Evolutionary conservation across 1,284 basidiomycete genomes (phyloP).

Genomic region (Pulchroboletus neoregius): DNA sequence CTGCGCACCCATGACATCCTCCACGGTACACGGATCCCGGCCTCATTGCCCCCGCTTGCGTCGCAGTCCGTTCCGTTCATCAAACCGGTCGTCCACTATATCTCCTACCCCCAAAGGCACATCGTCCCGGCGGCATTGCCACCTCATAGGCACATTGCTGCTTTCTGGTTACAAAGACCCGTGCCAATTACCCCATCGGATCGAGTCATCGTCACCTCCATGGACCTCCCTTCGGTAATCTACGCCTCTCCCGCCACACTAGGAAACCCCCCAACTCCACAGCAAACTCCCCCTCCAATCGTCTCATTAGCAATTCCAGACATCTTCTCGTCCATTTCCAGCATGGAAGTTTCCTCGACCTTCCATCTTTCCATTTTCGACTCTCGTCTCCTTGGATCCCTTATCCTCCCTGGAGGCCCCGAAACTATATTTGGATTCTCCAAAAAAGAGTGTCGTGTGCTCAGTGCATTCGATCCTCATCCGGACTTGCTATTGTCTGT

Average conservation of each 20-base stretch:
- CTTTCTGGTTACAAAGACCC: too few species aligned
- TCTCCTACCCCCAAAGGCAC: too few species aligned
- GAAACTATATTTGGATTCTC: slow-evolving; percentile 5
- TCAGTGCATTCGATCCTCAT: background rate
- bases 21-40: background rate
- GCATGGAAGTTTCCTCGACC: slow-evolving; percentile 20
- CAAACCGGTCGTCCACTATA: too few species aligned
- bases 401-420: slow-evolving; percentile 2
- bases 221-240: slow-evolving; percentile 13
- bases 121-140: too few species aligned
- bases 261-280: slow-evolving; percentile 3
- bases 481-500: background rate
- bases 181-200: slow-evolving; percentile 6
- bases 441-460: slow-evolving; percentile 4
- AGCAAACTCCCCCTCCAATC: background rate
- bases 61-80: background rate
- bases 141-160: too few species aligned
- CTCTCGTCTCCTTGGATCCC: slow-evolving; percentile 7
- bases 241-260: background rate
- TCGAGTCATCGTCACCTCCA: slow-evolving; percentile 6
- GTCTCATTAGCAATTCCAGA: background rate
- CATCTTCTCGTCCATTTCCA: slow-evolving; percentile 9
- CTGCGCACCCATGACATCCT: background rate
- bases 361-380: slow-evolving; percentile 22
- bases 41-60: background rate